Base-by-base conservation (phyloP, 257 asterid species). In the Salvia splendens region DNA sequence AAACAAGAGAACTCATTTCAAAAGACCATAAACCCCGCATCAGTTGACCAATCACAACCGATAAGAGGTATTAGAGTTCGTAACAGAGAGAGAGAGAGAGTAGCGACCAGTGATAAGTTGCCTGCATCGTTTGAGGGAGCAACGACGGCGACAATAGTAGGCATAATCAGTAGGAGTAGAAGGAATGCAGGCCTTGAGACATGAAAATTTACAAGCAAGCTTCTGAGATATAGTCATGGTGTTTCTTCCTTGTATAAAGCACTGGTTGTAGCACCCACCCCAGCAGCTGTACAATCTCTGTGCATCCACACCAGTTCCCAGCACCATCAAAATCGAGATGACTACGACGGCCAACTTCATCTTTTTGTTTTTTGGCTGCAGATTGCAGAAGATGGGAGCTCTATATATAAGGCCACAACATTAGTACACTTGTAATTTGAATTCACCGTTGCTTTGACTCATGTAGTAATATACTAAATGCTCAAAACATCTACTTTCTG, bases 261-360 rank as follows among this genome's bases (percentile, higher is more conserved):
- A 73, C n/a, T 53, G 5, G 16, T 59, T 73, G 48, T 66, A 66
- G 64, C 78, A 73, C 2, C 58, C 63, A 3, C 69, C 78, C 78
- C 73, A 71, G 58, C 70, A 71, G 1, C 48, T 40, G 32, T 71
- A 71, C 14, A 49, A 0, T 8, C 47, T 71, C 40, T 61, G 20
- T 40, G 36, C 45, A 41, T 50, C 38, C 56, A 61, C 75, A 42
- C 69, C 38, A 10, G 3, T 15, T 2, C 11, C 12, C 56, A 51
- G 15, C 45, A 45, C 12, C 55, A 36, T 33, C 55, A 67, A n/a
- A 41, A 55, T 10, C 17, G 2, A 8, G 7, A 51, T 47, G 14
- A 55, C 67, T 0, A 4, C 67, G 6, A 42, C 56, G 14, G 47
- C 67, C 0, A 4, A 58, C 14, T n/a, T 51, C 54, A 50, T 61